A percentile compares a stretch with the other conserved stretches of the same genome.
Evolutionary conservation across 768 basidiomycete species (phyloP).

Genomic region (Suillus luteus): DNA sequence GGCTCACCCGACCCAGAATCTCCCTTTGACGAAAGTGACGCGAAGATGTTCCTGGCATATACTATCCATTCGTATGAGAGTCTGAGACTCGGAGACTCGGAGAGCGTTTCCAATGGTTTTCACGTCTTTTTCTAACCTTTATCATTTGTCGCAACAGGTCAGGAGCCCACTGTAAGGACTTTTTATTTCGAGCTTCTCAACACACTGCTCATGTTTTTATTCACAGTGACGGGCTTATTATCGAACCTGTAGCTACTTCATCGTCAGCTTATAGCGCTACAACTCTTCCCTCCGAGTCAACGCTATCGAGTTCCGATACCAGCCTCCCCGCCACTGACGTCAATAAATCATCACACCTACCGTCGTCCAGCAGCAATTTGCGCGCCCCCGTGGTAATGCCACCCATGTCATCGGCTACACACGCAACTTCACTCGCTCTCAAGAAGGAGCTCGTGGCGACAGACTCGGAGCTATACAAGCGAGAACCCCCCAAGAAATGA

Average conservation of each 20-base stretch:
- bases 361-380: no score
- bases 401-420: neutral
- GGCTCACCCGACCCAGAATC: conserved; percentile 69
- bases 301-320: neutral
- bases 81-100: no score
- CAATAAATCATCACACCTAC: neutral
- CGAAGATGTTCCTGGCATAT: no score
- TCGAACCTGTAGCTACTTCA: neutral
- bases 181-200: no score
- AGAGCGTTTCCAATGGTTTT: no score
- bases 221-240: neutral
- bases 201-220: neutral
- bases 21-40: conserved; percentile 37
- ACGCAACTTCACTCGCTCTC: neutral
- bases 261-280: neutral
- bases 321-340: neutral
- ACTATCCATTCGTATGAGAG: no score
- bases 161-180: no score
- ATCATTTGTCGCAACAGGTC: no score
- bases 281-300: neutral
- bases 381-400: no score
- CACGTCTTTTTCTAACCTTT: no score
- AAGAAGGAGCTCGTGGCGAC: neutral
- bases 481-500: neutral
- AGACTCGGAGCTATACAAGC: neutral